A percentile compares a stretch with the other conserved stretches of the same genome.
Conservation (phyloP, 1,284 basidiomycete species). For the Phylloporus sp. region DNA sequence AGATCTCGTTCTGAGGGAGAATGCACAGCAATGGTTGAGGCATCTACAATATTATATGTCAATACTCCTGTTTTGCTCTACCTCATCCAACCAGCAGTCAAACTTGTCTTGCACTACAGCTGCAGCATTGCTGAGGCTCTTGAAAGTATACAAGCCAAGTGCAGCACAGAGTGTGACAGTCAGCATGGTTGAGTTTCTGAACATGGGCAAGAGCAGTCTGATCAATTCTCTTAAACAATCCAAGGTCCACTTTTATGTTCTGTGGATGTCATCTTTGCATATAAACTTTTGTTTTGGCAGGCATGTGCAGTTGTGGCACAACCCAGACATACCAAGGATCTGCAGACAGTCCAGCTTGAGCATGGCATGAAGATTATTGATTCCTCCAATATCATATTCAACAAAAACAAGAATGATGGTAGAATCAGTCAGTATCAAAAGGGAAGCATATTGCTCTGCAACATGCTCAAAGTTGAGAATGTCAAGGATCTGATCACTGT, state of each 20-base stretch:
- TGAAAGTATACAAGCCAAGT: constrained; percentile 90
- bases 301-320: constrained; percentile 93
- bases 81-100: constrained; percentile 78
- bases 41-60: constrained; percentile 87
- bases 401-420: constrained; percentile 62
- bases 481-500: constrained; percentile 90
- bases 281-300: constrained; percentile 47
- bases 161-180: constrained; percentile 78
- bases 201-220: constrained; percentile 94
- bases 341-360: constrained; percentile 93
- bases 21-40: too few relatives aligned
- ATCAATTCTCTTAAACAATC: constrained; percentile 95
- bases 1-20: too few relatives aligned
- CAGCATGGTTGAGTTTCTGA: constrained; percentile 96
- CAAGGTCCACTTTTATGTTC: constrained; percentile 58
- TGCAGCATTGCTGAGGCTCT: constrained; percentile 81
- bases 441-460: constrained; percentile 81
- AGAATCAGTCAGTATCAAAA: constrained; percentile 58
- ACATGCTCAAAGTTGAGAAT: constrained; percentile 92
- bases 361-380: constrained; percentile 92
- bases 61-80: constrained; percentile 92
- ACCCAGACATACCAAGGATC: constrained; percentile 92
- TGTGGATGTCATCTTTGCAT: constrained; percentile 12
- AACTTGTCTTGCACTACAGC: constrained; percentile 81
- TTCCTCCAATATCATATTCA: constrained; percentile 95